Evolutionary conservation across 345 rosid genomes (phyloP).

Genomic region (Geranium rotundifolium): DNA sequence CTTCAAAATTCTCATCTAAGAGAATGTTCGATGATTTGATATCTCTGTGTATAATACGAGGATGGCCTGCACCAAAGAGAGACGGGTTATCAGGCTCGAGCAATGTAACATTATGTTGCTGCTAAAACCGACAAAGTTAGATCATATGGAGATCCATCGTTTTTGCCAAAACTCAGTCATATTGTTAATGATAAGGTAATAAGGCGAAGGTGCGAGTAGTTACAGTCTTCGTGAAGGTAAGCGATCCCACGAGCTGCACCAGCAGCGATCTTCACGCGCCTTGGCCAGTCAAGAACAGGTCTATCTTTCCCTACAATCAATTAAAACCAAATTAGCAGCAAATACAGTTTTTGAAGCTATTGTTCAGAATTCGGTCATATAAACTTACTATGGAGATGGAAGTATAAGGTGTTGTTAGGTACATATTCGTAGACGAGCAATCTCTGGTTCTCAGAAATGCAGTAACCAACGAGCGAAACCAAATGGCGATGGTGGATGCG

Average conservation of each 20-base stretch:
- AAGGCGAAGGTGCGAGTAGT: conserved; percentile 12
- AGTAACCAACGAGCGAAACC: conserved; percentile 81
- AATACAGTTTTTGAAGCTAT: neutral
- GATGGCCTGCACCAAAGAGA: conserved; percentile 43
- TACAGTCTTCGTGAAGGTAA: conserved; percentile 89
- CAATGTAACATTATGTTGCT: too few species aligned
- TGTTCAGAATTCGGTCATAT: neutral
- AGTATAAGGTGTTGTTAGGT: conserved; percentile 64
- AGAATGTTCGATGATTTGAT: conserved; percentile 96
- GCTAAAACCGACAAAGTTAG: too few species aligned
- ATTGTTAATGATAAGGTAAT: neutral
- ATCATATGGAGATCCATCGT: too few species aligned
- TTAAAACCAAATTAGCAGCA: neutral
- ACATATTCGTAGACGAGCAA: conserved; percentile 70
- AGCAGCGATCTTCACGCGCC: conserved; percentile 53
- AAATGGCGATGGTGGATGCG: conserved; percentile 76
- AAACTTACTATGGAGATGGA: conserved; percentile 65
- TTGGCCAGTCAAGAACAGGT: conserved; percentile 55
- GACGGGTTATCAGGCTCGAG: too few species aligned
- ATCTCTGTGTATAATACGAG: conserved; percentile 91
- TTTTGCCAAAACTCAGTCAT: too few species aligned
- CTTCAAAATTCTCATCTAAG: conserved; percentile 73
- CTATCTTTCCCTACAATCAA: conserved; percentile 33
- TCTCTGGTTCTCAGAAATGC: conserved; percentile 57
- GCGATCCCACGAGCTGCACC: conserved; percentile 91